Evolutionary conservation across 805 yeast species (phyloP), one percentile per base, ranked within the genome.

Genomic region (Pichia manshurica): DNA sequence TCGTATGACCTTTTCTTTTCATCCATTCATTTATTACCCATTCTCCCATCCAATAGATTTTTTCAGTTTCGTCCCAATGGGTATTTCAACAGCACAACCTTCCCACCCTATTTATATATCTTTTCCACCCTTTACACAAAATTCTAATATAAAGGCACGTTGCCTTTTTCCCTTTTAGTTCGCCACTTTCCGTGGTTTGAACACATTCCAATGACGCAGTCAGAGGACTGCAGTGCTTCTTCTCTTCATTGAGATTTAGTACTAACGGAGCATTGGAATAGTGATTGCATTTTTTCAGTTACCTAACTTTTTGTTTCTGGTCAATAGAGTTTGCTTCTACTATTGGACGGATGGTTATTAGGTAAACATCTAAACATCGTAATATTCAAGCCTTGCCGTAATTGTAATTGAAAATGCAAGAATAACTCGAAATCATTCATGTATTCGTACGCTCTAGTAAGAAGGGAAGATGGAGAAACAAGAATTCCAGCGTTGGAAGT

Each of bases 191-290:
- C 39, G 44, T 36, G 45, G 44, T 32, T 44, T 39, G 52, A 44
- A 39, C 42, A 23, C 28, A 28, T 49, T 54, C 78, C 80, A 74
- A 70, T 72, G 79, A 67, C 73, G 80, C 78, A 70, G 64, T 63
- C 77, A 68, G 62, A 55, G 78, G 77, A 61, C 64, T 71, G 79
- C 80, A 75, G 80, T 72, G 69, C 77, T 59, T 62, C 57, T 48
- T 36, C 52, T 59, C 50, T 31, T 46, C 17, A 23, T 49, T 61
- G 68, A 62, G 58, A 53, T 57, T 16, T 53, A 53, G 78, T 72
- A 73, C 74, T 75, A 75, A 75, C 80, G 79, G 79, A 75, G 80
- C 78, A 74, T 74, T 75, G 80, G 78, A 42, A 75, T 52, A 74
- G 54, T 53, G 58, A 64, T 45, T 37, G 25, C 16, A n/a, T 35